Percentiles rank a stretch among this genome's conserved stretches.
Evolutionary conservation across 2,329 filamentous ascomycete genomes (phyloP).

Genomic region (Beauveria scarabaeidicola): DNA sequence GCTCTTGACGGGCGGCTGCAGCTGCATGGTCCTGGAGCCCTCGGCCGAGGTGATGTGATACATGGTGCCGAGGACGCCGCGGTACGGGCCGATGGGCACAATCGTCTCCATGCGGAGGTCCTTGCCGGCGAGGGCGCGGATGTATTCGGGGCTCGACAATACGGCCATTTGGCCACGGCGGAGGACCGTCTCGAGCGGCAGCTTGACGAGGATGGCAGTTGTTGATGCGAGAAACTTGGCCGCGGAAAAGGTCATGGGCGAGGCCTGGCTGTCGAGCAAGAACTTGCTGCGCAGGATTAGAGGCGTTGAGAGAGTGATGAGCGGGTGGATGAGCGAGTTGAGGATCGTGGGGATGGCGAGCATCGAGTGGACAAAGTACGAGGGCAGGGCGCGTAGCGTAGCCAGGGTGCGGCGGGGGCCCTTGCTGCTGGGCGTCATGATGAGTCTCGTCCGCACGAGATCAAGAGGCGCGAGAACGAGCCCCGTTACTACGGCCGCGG

Average conservation of each 20-base stretch:
- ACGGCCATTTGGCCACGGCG: conserved; percentile 78
- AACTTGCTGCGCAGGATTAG: conserved; percentile 80
- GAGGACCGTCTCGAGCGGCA: conserved; percentile 86
- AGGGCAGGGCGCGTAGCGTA: conserved; percentile 69
- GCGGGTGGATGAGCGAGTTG: conserved; percentile 73
- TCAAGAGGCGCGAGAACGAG: conserved; percentile 81
- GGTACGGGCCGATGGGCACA: conserved; percentile 70
- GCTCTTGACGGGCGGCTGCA: conserved; percentile 25
- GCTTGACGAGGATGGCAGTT: conserved; percentile 72
- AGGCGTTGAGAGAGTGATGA: conserved; percentile 75
- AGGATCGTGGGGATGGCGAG: conserved; percentile 79
- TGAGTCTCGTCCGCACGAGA: conserved; percentile 76
- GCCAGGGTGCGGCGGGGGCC: conserved; percentile 70
- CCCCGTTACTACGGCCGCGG: conserved; percentile 62
- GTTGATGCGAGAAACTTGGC: conserved; percentile 74
- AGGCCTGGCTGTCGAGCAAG: conserved; percentile 70
- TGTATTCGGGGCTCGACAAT: conserved; percentile 45
- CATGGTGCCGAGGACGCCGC: conserved; percentile 85
- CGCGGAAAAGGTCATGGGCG: conserved; percentile 73
- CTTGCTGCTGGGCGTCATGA: conserved; percentile 71
- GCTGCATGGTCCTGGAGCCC: conserved; percentile 48
- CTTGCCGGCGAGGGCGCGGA: conserved; percentile 37
- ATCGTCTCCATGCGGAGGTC: conserved; percentile 56
- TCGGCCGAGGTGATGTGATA: conserved; percentile 80
- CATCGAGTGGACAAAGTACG: conserved; percentile 60